These are phyloP conservation scores for Lecanicillium sp. DNA, from an alignment of 2,329 filamentous ascomycete genomes.

Conservation along the genomic window DNA sequence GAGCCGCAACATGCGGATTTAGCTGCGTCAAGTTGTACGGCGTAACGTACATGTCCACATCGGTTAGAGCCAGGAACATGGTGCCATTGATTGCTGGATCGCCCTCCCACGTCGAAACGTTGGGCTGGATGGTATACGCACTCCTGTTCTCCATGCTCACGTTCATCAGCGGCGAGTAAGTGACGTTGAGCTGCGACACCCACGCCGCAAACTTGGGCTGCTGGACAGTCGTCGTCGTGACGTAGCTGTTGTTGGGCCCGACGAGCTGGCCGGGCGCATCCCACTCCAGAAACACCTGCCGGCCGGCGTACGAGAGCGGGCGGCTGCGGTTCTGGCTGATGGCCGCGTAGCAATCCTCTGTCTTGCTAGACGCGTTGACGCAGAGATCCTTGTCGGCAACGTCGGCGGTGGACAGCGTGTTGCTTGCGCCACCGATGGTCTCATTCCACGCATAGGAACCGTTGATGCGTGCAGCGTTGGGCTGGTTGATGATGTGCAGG, in stretches of 20 bases:
- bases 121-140: conserved; percentile 68
- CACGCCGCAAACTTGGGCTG: conserved; percentile 64
- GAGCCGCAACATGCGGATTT: conserved; percentile 70
- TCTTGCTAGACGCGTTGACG: conserved; percentile 44
- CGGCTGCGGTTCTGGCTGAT: conserved; percentile 63
- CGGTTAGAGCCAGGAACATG: conserved; percentile 73
- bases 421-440: conserved; percentile 53
- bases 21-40: conserved; percentile 70
- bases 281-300: conserved; percentile 66
- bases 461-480: conserved; percentile 64
- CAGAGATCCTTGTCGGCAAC: conserved; percentile 45
- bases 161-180: conserved; percentile 57
- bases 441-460: conserved; percentile 58
- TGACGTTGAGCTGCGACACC: conserved; percentile 72
- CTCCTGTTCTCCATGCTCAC: conserved; percentile 32
- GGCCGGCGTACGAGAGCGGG: conserved; percentile 69
- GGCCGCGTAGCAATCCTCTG: conserved; percentile 54
- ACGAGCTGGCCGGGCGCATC: conserved; percentile 61
- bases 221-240: conserved; percentile 56
- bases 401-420: conserved; percentile 38
- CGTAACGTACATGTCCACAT: conserved; percentile 60
- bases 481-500: conserved; percentile 53
- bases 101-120: conserved; percentile 58
- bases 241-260: conserved; percentile 78
- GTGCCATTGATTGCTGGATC: conserved; percentile 71